Conservation (phyloP, 768 basidiomycete species). For the Tulasnella sp. region DNA sequence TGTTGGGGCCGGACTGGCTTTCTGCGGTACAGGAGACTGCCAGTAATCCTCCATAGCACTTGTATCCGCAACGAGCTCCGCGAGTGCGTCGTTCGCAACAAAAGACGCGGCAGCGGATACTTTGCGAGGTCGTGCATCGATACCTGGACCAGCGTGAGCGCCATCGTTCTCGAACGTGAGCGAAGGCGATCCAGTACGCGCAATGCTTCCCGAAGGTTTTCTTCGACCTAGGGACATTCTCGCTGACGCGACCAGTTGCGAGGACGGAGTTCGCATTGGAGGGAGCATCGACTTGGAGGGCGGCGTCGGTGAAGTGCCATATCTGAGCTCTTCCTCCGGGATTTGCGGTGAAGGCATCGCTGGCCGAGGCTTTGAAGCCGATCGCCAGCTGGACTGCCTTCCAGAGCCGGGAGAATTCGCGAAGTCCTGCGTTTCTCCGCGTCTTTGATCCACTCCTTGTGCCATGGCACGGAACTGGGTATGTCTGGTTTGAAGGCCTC, state of each 20-base stretch:
- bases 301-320: not conserved
- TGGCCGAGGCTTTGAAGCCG: conserved; percentile 34
- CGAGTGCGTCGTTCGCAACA: not conserved
- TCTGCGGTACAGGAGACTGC: not conserved
- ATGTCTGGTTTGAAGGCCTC: conserved; percentile 89
- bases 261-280: not conserved
- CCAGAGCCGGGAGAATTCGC: not conserved
- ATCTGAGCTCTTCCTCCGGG: conserved; percentile 17
- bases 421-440: conserved; percentile 7
- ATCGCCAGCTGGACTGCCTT: conserved; percentile 20
- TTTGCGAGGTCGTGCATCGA: conserved; percentile 24
- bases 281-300: not conserved
- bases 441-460: conserved; percentile 33
- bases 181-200: not conserved
- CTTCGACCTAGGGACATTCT: not conserved
- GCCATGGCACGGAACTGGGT: conserved; percentile 69
- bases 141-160: not conserved
- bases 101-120: conserved; percentile 37
- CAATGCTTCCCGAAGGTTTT: not conserved
- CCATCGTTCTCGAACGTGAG: conserved; percentile 3
- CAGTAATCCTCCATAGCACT: not conserved
- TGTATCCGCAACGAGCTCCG: not conserved
- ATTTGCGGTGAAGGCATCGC: conserved; percentile 16
- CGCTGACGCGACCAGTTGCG: not conserved
- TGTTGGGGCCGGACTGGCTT: not conserved